Base-by-base conservation (phyloP, 106 monocot genomes). In the Apostasia shenzhenica region DNA sequence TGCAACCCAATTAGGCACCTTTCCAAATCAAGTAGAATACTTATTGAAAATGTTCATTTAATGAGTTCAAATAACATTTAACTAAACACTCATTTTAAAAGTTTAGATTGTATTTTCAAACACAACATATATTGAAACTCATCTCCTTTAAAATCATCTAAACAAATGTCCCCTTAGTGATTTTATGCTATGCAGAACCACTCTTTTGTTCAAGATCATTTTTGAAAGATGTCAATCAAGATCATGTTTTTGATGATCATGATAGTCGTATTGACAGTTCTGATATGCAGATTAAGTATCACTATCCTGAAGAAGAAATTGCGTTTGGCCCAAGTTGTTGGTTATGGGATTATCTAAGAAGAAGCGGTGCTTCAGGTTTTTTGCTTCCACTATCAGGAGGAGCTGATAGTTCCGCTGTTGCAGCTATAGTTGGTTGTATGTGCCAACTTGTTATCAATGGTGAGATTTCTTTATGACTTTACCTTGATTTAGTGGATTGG, bases 351-450 rank as follows among this genome's bases (percentile, higher is more conserved):
- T 99, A 99, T 85, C 67, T 99, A 59, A 75, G 99, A 68, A 90
- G 99, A 81, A 99, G 99, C 75, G 87, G 92, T 49, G 99, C 99
- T 61, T 93, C 99, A 74, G 99, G 99, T 12, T 93, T 93, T 70
- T 64, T 99, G 75, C 99, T 99, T 80, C 99, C 99, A 51, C 90
- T 99, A 69, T 99, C 99, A 67, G 99, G 99, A 65, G 99, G 99
- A 55, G 99, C 99, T 46, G 99, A 99, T 75, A 99, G 99, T 85
- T 99, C 99, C 63, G 65, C 92, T 71, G 99, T 99, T 79, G 99
- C 99, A 67, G 90, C 93, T 68, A 93, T 99, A 66, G 99, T 99
- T 69, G 93, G 99, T 40, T 93, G 84, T 74, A 99, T 99, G 99
- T 90, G 92, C 79, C 99, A 99, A 54, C 90, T 99, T 61, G 93